These are phyloP conservation scores for Lentinus tigrinus DNA, from an alignment of 768 basidiomycete genomes.

Conservation along the genomic window DNA sequence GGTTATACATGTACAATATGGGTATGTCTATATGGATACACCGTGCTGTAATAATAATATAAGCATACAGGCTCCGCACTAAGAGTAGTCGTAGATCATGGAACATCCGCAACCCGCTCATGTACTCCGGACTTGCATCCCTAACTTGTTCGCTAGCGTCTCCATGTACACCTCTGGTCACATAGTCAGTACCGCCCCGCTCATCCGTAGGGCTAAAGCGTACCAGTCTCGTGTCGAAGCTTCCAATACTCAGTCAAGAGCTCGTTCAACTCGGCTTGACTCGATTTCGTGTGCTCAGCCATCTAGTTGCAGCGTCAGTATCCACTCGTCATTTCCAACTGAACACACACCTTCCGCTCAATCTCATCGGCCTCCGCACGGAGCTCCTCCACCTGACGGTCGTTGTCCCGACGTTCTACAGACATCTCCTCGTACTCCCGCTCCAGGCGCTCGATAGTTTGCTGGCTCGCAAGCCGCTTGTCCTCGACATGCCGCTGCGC, in stretches of 20 bases:
- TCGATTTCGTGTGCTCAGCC: slow-evolving; percentile 69
- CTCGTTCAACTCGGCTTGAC: slow-evolving; percentile 77
- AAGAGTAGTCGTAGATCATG: not conserved
- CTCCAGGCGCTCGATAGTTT: slow-evolving; percentile 73
- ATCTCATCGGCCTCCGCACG: slow-evolving; percentile 67
- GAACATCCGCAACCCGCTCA: not conserved
- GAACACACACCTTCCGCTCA: slow-evolving; percentile 54
- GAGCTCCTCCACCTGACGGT: slow-evolving; percentile 75
- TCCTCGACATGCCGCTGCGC: slow-evolving; percentile 81
- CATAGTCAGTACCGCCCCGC: not conserved
- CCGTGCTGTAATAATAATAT: not conserved
- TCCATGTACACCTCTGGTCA: slow-evolving; percentile 80
- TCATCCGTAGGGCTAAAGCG: not conserved
- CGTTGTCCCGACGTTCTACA: slow-evolving; percentile 72
- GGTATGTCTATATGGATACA: slow-evolving; percentile 1
- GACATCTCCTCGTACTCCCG: slow-evolving; percentile 80
- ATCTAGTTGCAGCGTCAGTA: slow-evolving; percentile 45
- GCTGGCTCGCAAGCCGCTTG: slow-evolving; percentile 68
- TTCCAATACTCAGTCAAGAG: slow-evolving; percentile 83
- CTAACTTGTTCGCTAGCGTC: slow-evolving; percentile 77
- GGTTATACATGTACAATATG: slow-evolving; percentile 12
- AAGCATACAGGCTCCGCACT: not conserved
- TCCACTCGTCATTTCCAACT: not conserved
- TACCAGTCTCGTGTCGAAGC: slow-evolving; percentile 74
- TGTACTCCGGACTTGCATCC: slow-evolving; percentile 28